Conservation (phyloP, 2,329 filamentous ascomycete species). For the Lasiodiplodia sp. region DNA sequence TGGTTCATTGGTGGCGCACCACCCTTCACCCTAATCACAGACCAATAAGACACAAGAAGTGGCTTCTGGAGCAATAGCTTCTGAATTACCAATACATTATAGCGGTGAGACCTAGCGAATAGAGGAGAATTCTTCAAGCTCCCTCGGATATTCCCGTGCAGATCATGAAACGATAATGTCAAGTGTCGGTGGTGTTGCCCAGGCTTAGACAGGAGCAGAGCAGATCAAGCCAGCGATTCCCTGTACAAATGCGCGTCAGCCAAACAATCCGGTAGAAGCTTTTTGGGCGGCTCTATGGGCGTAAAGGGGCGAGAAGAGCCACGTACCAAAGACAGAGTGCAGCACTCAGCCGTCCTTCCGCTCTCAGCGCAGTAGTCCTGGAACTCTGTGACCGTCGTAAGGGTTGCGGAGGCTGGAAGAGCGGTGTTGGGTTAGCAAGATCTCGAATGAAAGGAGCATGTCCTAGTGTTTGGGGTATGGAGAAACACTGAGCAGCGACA, state of each 20-base stretch:
- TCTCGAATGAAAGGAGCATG: background rate
- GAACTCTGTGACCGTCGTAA: slow-evolving; percentile 13
- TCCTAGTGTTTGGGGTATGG: background rate
- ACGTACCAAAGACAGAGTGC: slow-evolving; percentile 26
- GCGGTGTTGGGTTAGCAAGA: background rate
- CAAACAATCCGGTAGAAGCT: no score
- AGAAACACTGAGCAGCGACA: background rate
- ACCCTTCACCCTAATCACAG: background rate
- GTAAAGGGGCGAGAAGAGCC: no score
- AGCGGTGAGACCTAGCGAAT: background rate
- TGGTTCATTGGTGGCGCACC: background rate
- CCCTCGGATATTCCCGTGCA: background rate
- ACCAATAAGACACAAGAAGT: background rate
- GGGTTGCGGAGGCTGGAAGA: slow-evolving; percentile 4
- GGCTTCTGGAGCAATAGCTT: background rate
- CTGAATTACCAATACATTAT: background rate
- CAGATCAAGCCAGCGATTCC: slow-evolving; percentile 21
- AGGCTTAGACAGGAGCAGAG: background rate
- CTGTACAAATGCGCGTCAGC: background rate
- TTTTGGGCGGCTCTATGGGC: no score
- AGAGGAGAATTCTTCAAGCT: background rate
- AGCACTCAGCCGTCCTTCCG: slow-evolving; percentile 25
- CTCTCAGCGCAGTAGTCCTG: slow-evolving; percentile 16
- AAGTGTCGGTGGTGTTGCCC: background rate
- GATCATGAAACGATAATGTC: background rate